Conservation (phyloP, 495 filamentous ascomycete species). For the Cercophora samala region DNA sequence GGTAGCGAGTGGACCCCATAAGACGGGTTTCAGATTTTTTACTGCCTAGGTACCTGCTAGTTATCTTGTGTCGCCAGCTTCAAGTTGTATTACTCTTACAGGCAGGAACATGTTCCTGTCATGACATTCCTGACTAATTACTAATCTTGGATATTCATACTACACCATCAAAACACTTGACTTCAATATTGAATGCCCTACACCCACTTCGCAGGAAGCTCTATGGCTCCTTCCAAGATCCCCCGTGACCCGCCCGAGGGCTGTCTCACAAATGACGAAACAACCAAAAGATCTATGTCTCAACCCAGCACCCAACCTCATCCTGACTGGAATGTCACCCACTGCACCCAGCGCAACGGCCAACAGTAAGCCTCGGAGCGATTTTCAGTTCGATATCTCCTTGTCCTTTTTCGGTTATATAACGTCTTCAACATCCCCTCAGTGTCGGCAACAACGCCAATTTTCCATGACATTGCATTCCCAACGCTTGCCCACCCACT, state of each 20-base stretch:
- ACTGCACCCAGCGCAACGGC: not conserved
- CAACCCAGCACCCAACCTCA: not conserved
- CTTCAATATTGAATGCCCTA: not conserved
- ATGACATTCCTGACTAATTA: not conserved
- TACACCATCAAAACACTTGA: not conserved
- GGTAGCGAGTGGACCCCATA: too few relatives aligned
- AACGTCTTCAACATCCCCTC: not conserved
- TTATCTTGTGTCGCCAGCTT: not conserved
- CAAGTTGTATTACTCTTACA: not conserved
- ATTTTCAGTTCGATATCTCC: not conserved
- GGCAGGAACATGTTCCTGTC: not conserved
- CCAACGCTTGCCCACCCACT: not conserved
- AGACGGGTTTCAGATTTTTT: too few relatives aligned
- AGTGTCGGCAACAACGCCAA: not conserved
- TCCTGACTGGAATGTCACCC: not conserved
- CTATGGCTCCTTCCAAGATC: not conserved
- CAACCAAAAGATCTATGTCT: not conserved
- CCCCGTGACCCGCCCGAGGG: not conserved
- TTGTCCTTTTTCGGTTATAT: not conserved
- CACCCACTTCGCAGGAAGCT: not conserved
- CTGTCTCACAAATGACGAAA: not conserved
- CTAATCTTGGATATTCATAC: not conserved
- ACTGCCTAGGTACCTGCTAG: too few relatives aligned
- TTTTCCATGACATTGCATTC: not conserved
- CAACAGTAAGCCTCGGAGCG: not conserved